Conservation (phyloP, 495 filamentous ascomycete species). For the Baudoinia panamericana region DNA sequence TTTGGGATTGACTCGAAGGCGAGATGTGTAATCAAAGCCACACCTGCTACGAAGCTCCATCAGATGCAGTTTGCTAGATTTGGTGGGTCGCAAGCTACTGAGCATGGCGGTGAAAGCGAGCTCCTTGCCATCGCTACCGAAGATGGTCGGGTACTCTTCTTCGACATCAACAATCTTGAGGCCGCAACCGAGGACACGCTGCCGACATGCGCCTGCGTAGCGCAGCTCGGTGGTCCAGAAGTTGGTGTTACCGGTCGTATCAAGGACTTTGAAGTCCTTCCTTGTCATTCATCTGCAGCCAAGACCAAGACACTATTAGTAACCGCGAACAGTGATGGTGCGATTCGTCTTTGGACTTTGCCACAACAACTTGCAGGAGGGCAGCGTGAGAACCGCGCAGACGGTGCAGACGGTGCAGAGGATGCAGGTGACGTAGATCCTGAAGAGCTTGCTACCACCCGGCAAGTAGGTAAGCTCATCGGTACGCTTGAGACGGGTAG, state of each 20-base stretch:
- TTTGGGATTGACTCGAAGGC: conserved; percentile 82
- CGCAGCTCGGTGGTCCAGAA: conserved; percentile 63
- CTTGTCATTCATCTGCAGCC: conserved; percentile 16
- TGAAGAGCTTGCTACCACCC: conserved; percentile 24
- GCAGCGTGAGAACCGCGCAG: too few species aligned
- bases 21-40: conserved; percentile 54
- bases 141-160: conserved; percentile 80
- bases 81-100: conserved; percentile 31
- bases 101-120: conserved; percentile 9
- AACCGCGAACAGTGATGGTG: conserved; percentile 71
- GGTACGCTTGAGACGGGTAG: conserved; percentile 74
- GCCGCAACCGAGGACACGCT: conserved; percentile 27
- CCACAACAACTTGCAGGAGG: too few species aligned
- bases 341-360: conserved; percentile 64
- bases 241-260: conserved; percentile 55
- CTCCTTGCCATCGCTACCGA: conserved; percentile 77
- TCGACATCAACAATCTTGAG: conserved; percentile 41
- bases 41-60: conserved; percentile 64
- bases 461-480: conserved; percentile 56
- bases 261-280: conserved; percentile 72
- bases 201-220: conserved; percentile 42
- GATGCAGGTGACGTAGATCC: conserved; percentile 20
- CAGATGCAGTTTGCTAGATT: conserved; percentile 54
- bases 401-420: conserved; percentile 1
- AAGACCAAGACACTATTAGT: conserved; percentile 44